Evolutionary conservation across 306 rosid genomes (phyloP).

Genomic region (Prunus mongolica): DNA sequence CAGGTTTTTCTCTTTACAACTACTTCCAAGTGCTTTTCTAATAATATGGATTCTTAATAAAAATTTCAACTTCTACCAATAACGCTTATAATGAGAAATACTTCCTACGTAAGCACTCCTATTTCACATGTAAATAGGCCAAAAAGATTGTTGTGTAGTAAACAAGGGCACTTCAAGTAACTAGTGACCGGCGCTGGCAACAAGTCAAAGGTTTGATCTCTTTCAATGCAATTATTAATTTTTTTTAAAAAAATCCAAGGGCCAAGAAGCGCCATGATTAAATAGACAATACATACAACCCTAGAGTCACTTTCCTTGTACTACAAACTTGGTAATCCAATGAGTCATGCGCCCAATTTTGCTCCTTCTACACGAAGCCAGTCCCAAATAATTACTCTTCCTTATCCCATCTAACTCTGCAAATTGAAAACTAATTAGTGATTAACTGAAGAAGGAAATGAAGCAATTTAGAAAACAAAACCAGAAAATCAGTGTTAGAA

Average conservation of each 20-base stretch:
- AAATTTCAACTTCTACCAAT: no score
- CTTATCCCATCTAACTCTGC: slow-evolving; percentile 14
- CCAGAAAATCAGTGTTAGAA: background rate
- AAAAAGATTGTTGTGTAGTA: no score
- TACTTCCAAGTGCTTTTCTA: no score
- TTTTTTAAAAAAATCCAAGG: no score
- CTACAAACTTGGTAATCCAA: slow-evolving; percentile 1
- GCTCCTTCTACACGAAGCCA: background rate
- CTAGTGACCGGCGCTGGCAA: background rate
- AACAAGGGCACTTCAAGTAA: no score
- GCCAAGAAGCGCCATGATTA: background rate
- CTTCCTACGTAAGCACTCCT: no score
- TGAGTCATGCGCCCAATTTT: background rate
- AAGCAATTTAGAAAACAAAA: background rate
- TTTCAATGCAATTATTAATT: background rate
- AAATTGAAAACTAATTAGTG: background rate
- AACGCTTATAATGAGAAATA: no score
- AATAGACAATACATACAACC: background rate
- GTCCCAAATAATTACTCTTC: slow-evolving; percentile 1
- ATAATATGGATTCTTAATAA: no score
- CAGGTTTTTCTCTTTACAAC: no score
- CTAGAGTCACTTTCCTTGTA: background rate
- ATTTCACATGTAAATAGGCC: no score
- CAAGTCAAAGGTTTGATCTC: background rate
- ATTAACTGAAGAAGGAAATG: no score